These are phyloP conservation scores for Cucumis sativus DNA, from an alignment of 306 rosid species.

Conservation along the genomic window DNA sequence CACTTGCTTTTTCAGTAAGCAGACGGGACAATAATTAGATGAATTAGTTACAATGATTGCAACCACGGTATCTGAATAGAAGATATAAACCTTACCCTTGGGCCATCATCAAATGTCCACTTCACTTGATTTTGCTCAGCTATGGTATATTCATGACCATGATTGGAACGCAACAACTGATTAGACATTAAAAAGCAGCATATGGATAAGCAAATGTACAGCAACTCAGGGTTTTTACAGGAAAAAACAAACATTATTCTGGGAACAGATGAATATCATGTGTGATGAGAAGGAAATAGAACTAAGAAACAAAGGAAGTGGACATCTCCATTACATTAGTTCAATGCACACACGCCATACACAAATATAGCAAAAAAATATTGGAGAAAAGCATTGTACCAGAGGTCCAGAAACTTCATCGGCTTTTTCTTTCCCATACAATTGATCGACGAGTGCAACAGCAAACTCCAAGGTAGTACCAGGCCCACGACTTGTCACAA, in stretches of 20 bases:
- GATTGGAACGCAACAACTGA: conserved; percentile 73
- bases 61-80: background rate
- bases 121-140: conserved; percentile 57
- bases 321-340: background rate
- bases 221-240: background rate
- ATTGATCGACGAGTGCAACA: conserved; percentile 61
- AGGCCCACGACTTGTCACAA: conserved; percentile 79
- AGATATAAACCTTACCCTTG: conserved; percentile 39
- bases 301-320: background rate
- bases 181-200: conserved; percentile 6
- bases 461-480: conserved; percentile 88
- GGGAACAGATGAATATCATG: background rate
- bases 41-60: background rate
- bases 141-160: conserved; percentile 45
- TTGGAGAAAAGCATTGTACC: conserved; percentile 29
- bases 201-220: background rate
- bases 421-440: conserved; percentile 78
- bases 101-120: conserved; percentile 58
- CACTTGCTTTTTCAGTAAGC: background rate
- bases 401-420: conserved; percentile 75
- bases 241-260: background rate
- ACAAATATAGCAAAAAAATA: background rate
- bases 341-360: too few species aligned
- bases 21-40: background rate
- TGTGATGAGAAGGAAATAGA: background rate